These are phyloP conservation scores for Tolypocladium paradoxum DNA, from an alignment of 2,329 filamentous ascomycete species.

Conservation along the genomic window DNA sequence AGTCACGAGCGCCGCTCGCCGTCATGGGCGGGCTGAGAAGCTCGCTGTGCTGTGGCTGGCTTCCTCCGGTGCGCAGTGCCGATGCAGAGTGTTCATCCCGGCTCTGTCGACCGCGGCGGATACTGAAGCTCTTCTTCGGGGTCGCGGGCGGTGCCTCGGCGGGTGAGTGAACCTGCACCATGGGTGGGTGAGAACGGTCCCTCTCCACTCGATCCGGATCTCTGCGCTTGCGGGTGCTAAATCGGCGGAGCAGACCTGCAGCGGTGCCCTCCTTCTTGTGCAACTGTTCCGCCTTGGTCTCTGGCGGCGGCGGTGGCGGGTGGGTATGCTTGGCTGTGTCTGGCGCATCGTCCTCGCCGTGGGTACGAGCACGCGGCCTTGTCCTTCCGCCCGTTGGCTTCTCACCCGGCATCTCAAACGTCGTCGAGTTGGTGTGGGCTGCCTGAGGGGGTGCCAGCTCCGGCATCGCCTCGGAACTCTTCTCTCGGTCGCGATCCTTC, in stretches of 20 bases:
- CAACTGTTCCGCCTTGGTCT: conserved; percentile 48
- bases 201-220: conserved; percentile 53
- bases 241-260: conserved; percentile 71
- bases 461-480: conserved; percentile 44
- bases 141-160: conserved; percentile 48
- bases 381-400: conserved; percentile 75
- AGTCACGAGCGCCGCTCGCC: conserved; percentile 42
- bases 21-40: conserved; percentile 64
- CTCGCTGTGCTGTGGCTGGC: conserved; percentile 65
- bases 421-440: conserved; percentile 75
- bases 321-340: conserved; percentile 35
- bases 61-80: conserved; percentile 44
- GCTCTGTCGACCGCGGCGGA: conserved; percentile 49
- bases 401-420: conserved; percentile 84
- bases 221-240: conserved; percentile 75
- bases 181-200: conserved; percentile 58
- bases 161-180: conserved; percentile 70
- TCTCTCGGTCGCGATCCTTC: conserved; percentile 18
- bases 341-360: conserved; percentile 83
- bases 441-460: conserved; percentile 73
- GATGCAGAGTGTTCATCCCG: conserved; percentile 37
- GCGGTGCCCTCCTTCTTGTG: conserved; percentile 80
- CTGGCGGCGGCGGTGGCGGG: conserved; percentile 31
- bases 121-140: conserved; percentile 81
- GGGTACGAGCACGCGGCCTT: conserved; percentile 77